These are phyloP conservation scores for Paecilomyces variotii DNA, from an alignment of 2,329 filamentous ascomycete species.

Conservation along the genomic window DNA sequence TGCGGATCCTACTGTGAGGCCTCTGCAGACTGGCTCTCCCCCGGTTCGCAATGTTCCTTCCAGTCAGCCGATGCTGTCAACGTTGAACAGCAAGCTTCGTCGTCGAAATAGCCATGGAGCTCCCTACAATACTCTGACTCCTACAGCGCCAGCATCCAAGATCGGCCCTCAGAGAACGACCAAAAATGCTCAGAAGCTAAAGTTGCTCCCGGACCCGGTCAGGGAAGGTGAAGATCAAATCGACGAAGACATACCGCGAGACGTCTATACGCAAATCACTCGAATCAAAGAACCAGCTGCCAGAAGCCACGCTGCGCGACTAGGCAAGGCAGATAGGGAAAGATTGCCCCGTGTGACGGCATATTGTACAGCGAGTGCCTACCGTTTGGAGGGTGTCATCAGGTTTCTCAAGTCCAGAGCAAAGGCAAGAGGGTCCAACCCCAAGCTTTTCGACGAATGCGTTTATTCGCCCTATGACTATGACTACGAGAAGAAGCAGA, in stretches of 20 bases:
- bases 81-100: slow-evolving; percentile 79
- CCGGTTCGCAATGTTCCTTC: slow-evolving; percentile 25
- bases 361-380: slow-evolving; percentile 89
- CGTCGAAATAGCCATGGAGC: slow-evolving; percentile 76
- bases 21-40: slow-evolving; percentile 31
- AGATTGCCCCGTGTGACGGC: slow-evolving; percentile 85
- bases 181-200: slow-evolving; percentile 93
- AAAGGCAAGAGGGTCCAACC: slow-evolving; percentile 68
- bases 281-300: slow-evolving; percentile 95
- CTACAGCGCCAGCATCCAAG: slow-evolving; percentile 50
- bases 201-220: slow-evolving; percentile 88
- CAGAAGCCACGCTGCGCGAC: slow-evolving; percentile 76
- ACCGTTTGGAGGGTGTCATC: slow-evolving; percentile 83
- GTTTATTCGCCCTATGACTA: slow-evolving; percentile 94
- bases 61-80: slow-evolving; percentile 59
- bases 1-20: slow-evolving; percentile 33
- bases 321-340: slow-evolving; percentile 89
- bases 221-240: slow-evolving; percentile 65
- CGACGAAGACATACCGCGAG: slow-evolving; percentile 86
- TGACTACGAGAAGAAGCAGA: slow-evolving; percentile 41
- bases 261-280: slow-evolving; percentile 97
- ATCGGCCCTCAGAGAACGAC: slow-evolving; percentile 92
- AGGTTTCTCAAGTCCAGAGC: slow-evolving; percentile 80
- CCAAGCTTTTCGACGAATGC: slow-evolving; percentile 94
- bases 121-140: slow-evolving; percentile 36